Evolutionary conservation across 345 rosid species (phyloP).

Genomic region (Salix exigua): DNA sequence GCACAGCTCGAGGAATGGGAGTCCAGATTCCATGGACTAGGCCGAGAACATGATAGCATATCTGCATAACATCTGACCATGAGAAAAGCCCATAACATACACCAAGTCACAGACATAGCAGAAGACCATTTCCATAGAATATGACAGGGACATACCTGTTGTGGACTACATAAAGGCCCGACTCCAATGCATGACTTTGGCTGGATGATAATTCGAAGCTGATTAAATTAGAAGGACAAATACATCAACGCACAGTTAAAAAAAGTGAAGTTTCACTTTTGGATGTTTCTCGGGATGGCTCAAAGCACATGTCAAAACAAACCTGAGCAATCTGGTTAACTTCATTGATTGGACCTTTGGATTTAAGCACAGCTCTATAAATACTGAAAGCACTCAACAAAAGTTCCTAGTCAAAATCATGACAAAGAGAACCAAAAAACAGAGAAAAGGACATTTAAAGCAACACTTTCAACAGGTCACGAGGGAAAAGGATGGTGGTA

Average conservation of each 20-base stretch:
- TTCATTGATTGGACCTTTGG: conserved; percentile 74
- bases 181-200: conserved; percentile 69
- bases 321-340: conserved; percentile 98
- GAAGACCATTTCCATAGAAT: conserved; percentile 15
- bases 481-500: neutral
- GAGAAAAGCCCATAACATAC: conserved; percentile 22
- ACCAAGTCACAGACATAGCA: neutral
- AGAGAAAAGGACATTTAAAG: neutral
- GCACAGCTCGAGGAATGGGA: conserved; percentile 86
- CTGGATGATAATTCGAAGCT: conserved; percentile 88
- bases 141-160: conserved; percentile 56
- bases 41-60: conserved; percentile 96
- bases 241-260: conserved; percentile 12
- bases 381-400: conserved; percentile 50
- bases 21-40: conserved; percentile 97
- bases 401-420: conserved; percentile 7
- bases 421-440: too few relatives aligned
- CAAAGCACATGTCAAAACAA: conserved; percentile 27
- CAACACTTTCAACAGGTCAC: neutral
- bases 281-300: conserved; percentile 12
- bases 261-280: conserved; percentile 5
- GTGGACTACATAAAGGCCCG: conserved; percentile 82
- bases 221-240: conserved; percentile 34
- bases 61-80: conserved; percentile 48
- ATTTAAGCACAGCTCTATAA: conserved; percentile 76